Conservation (phyloP, 805 yeast genomes). For the Candida chilensis region DNA sequence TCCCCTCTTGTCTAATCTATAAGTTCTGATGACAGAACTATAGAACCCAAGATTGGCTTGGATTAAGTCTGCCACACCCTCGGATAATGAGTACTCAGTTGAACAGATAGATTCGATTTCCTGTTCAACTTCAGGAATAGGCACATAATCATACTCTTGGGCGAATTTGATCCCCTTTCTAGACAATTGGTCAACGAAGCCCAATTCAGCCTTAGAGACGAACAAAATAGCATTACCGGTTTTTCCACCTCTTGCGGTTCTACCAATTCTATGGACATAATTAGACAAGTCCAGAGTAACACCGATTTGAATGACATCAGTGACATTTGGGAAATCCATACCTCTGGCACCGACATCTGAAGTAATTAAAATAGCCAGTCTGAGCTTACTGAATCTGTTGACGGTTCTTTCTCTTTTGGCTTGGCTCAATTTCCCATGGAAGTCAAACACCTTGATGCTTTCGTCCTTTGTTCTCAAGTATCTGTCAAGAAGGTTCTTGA, state of each 20-base stretch:
- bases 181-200: constrained; percentile 41
- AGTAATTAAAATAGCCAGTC: constrained; percentile 58
- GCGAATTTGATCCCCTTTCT: constrained; percentile 47
- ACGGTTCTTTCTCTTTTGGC: constrained; percentile 54
- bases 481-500: constrained; percentile 30
- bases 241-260: constrained; percentile 91
- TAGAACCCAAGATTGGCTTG: constrained; percentile 17
- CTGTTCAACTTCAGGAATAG: constrained; percentile 21
- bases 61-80: constrained; percentile 5
- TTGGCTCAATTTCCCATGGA: constrained; percentile 76
- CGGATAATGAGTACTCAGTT: background rate
- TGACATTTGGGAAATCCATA: constrained; percentile 84
- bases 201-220: constrained; percentile 44
- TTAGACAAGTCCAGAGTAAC: constrained; percentile 68
- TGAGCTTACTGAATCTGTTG: constrained; percentile 36
- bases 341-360: constrained; percentile 97
- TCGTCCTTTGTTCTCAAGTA: constrained; percentile 9
- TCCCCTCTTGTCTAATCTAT: constrained; percentile 7
- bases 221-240: constrained; percentile 64
- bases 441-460: constrained; percentile 14
- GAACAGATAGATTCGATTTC: constrained; percentile 5
- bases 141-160: constrained; percentile 27
- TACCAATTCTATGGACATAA: constrained; percentile 88
- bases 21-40: constrained; percentile 11
- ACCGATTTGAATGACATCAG: constrained; percentile 80